These are phyloP conservation scores for Cutaneotrichosporon spelunceum DNA, from an alignment of 1,284 basidiomycete genomes.

Conservation along the genomic window DNA sequence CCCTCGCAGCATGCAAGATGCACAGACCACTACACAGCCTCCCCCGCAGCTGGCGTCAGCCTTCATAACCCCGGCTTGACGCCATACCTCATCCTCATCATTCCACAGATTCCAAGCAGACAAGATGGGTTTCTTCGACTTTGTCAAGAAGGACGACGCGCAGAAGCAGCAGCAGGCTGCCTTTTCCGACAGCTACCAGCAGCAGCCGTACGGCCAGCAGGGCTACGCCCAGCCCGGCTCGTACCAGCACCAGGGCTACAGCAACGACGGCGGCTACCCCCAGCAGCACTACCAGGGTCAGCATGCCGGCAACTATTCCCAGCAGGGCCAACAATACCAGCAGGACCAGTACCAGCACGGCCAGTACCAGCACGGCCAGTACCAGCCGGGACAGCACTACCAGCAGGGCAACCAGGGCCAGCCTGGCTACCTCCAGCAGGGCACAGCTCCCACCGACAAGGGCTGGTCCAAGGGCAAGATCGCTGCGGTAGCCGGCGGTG, in stretches of 20 bases:
- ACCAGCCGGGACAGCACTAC: no score
- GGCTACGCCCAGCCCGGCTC: neutral
- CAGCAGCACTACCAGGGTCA: neutral
- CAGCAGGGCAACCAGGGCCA: no score
- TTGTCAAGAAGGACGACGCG: neutral
- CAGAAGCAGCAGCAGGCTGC: neutral
- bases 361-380: neutral
- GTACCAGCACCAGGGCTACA: neutral
- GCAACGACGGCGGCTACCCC: neutral
- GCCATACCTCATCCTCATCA: neutral
- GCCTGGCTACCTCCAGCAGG: constrained; percentile 1
- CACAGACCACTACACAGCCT: neutral
- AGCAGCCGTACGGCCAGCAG: neutral
- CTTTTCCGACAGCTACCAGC: neutral
- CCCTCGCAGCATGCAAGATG: no score
- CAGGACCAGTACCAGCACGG: neutral
- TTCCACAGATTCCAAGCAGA: no score
- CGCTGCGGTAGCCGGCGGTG: constrained; percentile 12
- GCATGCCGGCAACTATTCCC: no score
- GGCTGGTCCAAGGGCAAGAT: constrained; percentile 21
- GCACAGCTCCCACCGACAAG: neutral
- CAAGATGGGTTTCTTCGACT: constrained; percentile 2
- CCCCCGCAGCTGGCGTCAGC: neutral
- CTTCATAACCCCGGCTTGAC: neutral
- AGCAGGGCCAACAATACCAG: neutral